Base-by-base conservation (phyloP, 73 alveolate genomes). In the Symbiodinium natans region DNA sequence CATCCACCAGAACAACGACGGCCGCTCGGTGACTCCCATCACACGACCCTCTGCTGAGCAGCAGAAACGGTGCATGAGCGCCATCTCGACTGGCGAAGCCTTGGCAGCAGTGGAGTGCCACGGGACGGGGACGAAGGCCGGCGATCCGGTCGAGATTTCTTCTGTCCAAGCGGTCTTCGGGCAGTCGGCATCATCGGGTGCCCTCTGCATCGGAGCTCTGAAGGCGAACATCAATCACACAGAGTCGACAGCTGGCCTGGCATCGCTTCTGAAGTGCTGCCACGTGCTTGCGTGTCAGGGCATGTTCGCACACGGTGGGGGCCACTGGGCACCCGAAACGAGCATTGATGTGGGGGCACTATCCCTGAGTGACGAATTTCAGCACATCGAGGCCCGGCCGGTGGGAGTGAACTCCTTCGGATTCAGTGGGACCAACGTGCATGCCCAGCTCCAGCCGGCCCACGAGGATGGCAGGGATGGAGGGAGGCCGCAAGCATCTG, bases 331-430 rank as follows among this genome's bases (percentile, higher is more conserved):
- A 2, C 59, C 59, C 36, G 88, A 80, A 6, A 34, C 4, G 54
- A 34, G 56, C 88, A 80, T 80, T 29, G 31, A 39, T n/a, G n/a
- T n/a, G n/a, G 19, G 13, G n/a, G 43, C n/a, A 19, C 85, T 21
- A 33, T 1, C 43, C 21, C 9, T 29, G 9, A 46, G n/a, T n/a
- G n/a, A n/a, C n/a, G 39, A 80, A 1, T 80, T 10, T 46, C 88
- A 39, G 88, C 59, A 42, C 11, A 34, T 13, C 21, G 34, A 21
- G 5, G 59, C 34, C 59, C 8, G 33, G 36, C 59, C 59, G 7
- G 88, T 34, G 17, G 88, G 88, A 2, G 88, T 80, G 56, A 80
- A 80, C 33, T 80, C 38, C 88, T 80, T 80, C 38, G 88, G 88
- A 19, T 80, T 80, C 33, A 36, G 59, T 17, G 88, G 88, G 38